phyloP scores from a whole-genome alignment of 2,329 filamentous ascomycete genomes.

The Exophiala oligosperma region DNA sequence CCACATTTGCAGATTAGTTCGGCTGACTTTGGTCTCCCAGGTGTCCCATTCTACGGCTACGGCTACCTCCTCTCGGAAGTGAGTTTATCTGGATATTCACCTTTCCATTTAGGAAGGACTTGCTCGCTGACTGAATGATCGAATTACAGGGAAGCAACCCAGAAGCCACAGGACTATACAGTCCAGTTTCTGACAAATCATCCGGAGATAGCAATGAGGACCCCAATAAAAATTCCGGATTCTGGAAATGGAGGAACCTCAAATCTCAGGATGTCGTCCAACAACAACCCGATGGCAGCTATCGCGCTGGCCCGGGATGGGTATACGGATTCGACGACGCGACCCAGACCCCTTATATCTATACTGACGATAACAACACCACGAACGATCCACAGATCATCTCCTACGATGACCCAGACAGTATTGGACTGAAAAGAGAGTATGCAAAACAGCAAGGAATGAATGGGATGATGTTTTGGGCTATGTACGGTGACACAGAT shows the following conservation, averaged over 20 bases:
- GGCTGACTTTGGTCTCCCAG: neutral
- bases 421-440: neutral
- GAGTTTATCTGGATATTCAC: neutral
- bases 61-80: neutral
- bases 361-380: neutral
- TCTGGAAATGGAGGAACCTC: slow-evolving; percentile 4
- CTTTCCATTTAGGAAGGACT: neutral
- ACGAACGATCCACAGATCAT: neutral
- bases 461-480: slow-evolving; percentile 7
- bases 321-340: neutral
- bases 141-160: neutral
- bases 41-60: slow-evolving; percentile 7
- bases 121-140: neutral
- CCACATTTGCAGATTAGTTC: neutral
- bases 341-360: slow-evolving; percentile 3
- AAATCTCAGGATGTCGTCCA: slow-evolving; percentile 1
- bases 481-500: slow-evolving; percentile 7
- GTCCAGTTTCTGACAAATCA: neutral
- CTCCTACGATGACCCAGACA: slow-evolving; percentile 3
- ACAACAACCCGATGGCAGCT: slow-evolving; percentile 1
- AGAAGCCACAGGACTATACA: neutral
- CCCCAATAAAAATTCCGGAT: neutral
- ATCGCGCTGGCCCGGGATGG: slow-evolving; percentile 5
- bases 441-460: neutral
- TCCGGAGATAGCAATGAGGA: neutral